Evolutionary conservation across 179 eudicot species (phyloP).

Genomic region (Vitellaria paradoxa): DNA sequence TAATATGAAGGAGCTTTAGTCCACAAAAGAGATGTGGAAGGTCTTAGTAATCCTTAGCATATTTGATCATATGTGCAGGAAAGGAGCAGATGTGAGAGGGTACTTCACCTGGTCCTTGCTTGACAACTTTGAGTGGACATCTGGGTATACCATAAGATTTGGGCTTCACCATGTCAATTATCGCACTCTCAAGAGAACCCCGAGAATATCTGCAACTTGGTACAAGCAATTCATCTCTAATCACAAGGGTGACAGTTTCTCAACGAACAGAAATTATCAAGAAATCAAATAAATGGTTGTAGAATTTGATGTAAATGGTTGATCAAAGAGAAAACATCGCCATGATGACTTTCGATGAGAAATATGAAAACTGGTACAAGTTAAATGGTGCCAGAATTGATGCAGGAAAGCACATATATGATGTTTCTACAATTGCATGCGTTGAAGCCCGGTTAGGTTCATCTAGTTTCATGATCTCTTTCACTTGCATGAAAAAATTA

Average conservation of each 20-base stretch:
- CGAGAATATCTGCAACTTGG: conserved; percentile 60
- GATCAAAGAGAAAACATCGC: too few species aligned
- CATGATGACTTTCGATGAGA: too few species aligned
- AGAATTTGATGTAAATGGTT: too few species aligned
- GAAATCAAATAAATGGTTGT: not conserved
- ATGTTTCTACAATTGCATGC: too few species aligned
- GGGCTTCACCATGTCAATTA: conserved; percentile 66
- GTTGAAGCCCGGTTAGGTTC: not conserved
- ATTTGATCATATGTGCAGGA: conserved; percentile 31
- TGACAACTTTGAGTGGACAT: conserved; percentile 69
- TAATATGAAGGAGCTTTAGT: too few species aligned
- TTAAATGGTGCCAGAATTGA: too few species aligned
- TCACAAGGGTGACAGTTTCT: conserved; percentile 17
- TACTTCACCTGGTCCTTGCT: conserved; percentile 73
- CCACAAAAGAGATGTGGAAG: not conserved
- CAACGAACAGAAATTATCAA: not conserved
- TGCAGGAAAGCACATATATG: too few species aligned
- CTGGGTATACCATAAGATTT: conserved; percentile 60
- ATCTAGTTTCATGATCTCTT: not conserved
- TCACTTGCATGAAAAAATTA: not conserved
- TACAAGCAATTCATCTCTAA: conserved; percentile 52
- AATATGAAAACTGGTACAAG: not conserved
- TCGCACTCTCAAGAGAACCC: conserved; percentile 49
- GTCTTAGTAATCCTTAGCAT: not conserved
- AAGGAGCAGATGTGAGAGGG: conserved; percentile 72